phyloP scores from a whole-genome alignment of 2,329 filamentous ascomycete genomes.

The Incumbomyces lentus region DNA sequence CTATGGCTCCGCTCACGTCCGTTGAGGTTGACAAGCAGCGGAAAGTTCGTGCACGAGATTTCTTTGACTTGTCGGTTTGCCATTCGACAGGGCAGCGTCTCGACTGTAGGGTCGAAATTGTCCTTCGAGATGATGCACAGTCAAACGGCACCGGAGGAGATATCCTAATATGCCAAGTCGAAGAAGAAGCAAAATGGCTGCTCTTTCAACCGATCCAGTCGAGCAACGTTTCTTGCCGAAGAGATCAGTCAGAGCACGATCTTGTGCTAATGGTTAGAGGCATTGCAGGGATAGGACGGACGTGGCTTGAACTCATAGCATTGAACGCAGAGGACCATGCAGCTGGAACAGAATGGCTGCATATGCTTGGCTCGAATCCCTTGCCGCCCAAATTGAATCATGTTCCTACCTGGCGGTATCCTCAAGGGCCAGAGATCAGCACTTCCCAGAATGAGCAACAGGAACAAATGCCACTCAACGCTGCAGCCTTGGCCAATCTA shows the following conservation, averaged over 20 bases:
- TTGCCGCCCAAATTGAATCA: constrained; percentile 50
- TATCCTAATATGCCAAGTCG: constrained; percentile 85
- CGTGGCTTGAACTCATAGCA: constrained; percentile 80
- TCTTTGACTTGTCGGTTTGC: constrained; percentile 71
- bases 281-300: constrained; percentile 45
- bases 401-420: constrained; percentile 38
- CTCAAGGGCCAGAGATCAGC: constrained; percentile 9
- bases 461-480: constrained; percentile 29
- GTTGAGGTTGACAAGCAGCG: constrained; percentile 64
- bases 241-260: constrained; percentile 59
- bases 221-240: constrained; percentile 65
- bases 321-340: constrained; percentile 66
- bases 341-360: constrained; percentile 74
- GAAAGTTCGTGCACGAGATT: constrained; percentile 80
- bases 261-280: constrained; percentile 83
- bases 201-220: constrained; percentile 81
- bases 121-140: constrained; percentile 71
- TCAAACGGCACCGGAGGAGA: constrained; percentile 59
- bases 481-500: constrained; percentile 25
- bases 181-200: constrained; percentile 65
- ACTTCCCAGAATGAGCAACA: constrained; percentile 24
- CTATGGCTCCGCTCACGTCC: constrained; percentile 58
- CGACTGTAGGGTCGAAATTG: constrained; percentile 77
- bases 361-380: constrained; percentile 62
- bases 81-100: constrained; percentile 87